These are phyloP conservation scores for Cardamine occulta DNA, from an alignment of 345 rosid genomes.

Conservation along the genomic window DNA sequence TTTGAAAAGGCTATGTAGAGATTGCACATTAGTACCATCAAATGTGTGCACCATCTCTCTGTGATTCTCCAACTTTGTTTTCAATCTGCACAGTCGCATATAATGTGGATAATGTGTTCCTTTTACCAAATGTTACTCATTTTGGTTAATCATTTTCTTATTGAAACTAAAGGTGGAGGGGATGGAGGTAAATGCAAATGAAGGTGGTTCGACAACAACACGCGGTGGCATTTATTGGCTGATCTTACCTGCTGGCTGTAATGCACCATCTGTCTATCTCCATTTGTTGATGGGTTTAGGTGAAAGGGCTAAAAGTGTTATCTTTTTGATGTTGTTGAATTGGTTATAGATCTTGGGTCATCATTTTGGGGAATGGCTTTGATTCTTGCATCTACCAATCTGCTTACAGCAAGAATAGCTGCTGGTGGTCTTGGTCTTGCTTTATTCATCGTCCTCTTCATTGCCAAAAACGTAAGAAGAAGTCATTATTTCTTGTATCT, in stretches of 20 bases:
- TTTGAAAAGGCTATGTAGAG: neutral
- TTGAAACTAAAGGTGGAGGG: slow-evolving; percentile 77
- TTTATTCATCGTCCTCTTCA: slow-evolving; percentile 75
- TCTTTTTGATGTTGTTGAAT: slow-evolving; percentile 6
- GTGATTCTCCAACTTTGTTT: no score
- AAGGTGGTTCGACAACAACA: slow-evolving; percentile 91
- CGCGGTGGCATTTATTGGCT: slow-evolving; percentile 95
- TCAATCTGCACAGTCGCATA: neutral
- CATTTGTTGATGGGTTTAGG: neutral
- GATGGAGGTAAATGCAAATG: slow-evolving; percentile 90
- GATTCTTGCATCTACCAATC: slow-evolving; percentile 93
- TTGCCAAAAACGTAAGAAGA: slow-evolving; percentile 84
- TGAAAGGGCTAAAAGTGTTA: slow-evolving; percentile 1
- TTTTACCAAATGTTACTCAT: neutral
- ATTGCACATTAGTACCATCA: neutral
- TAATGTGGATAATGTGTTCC: neutral
- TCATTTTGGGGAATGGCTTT: slow-evolving; percentile 99
- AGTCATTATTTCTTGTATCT: neutral
- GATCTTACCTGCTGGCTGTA: slow-evolving; percentile 99
- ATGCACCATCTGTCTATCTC: slow-evolving; percentile 31
- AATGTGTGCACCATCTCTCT: neutral
- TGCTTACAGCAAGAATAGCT: slow-evolving; percentile 84
- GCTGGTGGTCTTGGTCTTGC: slow-evolving; percentile 86
- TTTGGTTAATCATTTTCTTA: neutral
- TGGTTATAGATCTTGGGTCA: slow-evolving; percentile 84